These are phyloP conservation scores for Psidium friedrichsthalianum DNA, from an alignment of 345 rosid species.

Conservation along the genomic window DNA sequence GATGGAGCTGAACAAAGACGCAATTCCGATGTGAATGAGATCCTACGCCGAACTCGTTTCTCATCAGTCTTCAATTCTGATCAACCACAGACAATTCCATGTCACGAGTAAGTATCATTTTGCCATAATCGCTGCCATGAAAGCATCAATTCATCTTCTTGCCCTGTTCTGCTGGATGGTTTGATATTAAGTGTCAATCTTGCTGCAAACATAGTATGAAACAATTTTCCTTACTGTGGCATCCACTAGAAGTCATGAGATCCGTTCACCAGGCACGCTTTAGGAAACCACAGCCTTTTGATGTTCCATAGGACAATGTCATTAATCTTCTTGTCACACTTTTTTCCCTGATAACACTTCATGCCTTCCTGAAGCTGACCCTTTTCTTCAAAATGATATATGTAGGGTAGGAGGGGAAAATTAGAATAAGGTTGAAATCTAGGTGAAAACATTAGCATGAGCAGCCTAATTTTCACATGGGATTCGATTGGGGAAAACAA, in stretches of 20 bases:
- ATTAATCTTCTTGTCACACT: background rate
- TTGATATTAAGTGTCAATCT: background rate
- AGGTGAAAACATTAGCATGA: background rate
- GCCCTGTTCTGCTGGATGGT: background rate
- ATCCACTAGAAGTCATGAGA: background rate
- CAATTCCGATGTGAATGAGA: conserved; percentile 82
- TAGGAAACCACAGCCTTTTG: background rate
- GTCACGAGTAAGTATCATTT: conserved; percentile 69
- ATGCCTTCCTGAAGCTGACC: background rate
- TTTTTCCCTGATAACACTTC: background rate
- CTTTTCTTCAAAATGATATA: background rate
- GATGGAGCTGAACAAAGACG: conserved; percentile 88
- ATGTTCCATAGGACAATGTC: background rate
- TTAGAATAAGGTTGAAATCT: background rate
- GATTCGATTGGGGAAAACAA: background rate
- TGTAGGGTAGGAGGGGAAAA: background rate
- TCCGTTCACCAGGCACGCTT: background rate
- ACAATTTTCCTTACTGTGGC: background rate
- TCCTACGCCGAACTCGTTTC: conserved; percentile 67
- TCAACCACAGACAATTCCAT: conserved; percentile 72
- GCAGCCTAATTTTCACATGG: background rate
- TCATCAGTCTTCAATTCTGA: conserved; percentile 52
- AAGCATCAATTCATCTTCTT: background rate
- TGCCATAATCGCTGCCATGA: background rate
- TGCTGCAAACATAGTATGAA: background rate